Evolutionary conservation across 1,284 basidiomycete species (phyloP), one percentile per base, ranked within the genome.

Genomic region (Ustilago sp.): DNA sequence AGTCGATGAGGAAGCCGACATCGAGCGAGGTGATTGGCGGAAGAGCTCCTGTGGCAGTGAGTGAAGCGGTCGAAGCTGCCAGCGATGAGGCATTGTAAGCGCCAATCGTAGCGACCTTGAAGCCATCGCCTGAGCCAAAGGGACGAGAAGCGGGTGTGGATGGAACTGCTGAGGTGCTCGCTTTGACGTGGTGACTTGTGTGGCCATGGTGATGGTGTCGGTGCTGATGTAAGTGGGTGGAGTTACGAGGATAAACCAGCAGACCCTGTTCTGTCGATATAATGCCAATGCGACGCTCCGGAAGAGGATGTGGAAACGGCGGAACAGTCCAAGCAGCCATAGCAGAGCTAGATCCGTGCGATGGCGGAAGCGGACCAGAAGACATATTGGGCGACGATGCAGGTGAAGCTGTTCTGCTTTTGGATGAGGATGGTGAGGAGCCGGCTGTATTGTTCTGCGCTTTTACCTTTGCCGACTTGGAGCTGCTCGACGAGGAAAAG

Each of bases 301-400:
- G 80, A 19, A 78, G 59, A 1, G 78, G 75, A 38, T 81, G 70
- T 0, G 80, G 75, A 31, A 80, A 80, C 1, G 77, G 78, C 12
- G 80, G 78, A 4, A 81, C 55, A n/a, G 67, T 53, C 68, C 68
- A 78, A n/a, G 59, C 52, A 15, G 76, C 53, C 61, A 63, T 68
- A n/a, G 51, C 51, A 23, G 72, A 69, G 66, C 66, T 68, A 9
- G 72, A 68, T 11, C 31, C 52, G 9, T 63, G 66, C 15, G 72
- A 54, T 17, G 59, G 72, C 1, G 50, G 45, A 5, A 65, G 59
- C 8, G 70, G 65, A 0, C 15, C 13, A 7, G 70, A 64, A 4
- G 57, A 39, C 57, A 73, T 36, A 4, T 9, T 54, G 8, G 70
- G 70, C 7, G 65, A 68, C 0, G 61, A 63, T 11, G 62, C 61